Base-by-base conservation (phyloP, 2,329 filamentous ascomycete genomes). In the Cladosporium sp. region DNA sequence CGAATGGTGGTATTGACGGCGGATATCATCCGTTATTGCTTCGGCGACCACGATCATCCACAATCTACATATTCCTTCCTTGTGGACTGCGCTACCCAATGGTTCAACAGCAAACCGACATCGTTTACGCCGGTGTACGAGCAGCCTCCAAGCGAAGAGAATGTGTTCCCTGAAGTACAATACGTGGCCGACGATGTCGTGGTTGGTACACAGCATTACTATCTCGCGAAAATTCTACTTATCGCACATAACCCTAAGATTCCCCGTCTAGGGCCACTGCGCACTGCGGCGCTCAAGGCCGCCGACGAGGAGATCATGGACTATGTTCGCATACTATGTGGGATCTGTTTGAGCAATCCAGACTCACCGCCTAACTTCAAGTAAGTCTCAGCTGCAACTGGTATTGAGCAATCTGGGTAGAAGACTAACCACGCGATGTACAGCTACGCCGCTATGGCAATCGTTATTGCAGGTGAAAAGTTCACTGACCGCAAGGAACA, bases 11-110 rank as follows among this genome's bases (percentile, higher is more conserved):
- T 87, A 3, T 84, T 87, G 69, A 86, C 86, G 63, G 86, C 86
- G n/a, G 85, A 88, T 67, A 85, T 89, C 1, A 76, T 89, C 18
- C 85, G 88, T 67, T 88, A 84, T 70, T 89, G 87, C 72, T 89
- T 88, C 69, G 81, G 82, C 1, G 77, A 80, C 18, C 73, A 70
- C 18, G 72, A 76, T 26, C 68, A 72, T 71, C 68, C 77, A 65
- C 67, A 61, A 52, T 67, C 66, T 6, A 67, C 72, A 23, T 86
- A 85, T 78, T 76, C 73, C 7, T 77, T 79, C 28, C 75, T 88
- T 14, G 74, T 80, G 12, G 74, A 79, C 6, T 83, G 82, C 65
- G 80, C 81, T 60, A 73, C 78, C 35, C 74, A 77, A 26, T 87
- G 86, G 85, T 71, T 78, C 16, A 72, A 76, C 6, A 74, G 75